Evolutionary conservation across 176 grass and related monocot genomes (phyloP).

Genomic region (Bolboschoenus planiculmis): DNA sequence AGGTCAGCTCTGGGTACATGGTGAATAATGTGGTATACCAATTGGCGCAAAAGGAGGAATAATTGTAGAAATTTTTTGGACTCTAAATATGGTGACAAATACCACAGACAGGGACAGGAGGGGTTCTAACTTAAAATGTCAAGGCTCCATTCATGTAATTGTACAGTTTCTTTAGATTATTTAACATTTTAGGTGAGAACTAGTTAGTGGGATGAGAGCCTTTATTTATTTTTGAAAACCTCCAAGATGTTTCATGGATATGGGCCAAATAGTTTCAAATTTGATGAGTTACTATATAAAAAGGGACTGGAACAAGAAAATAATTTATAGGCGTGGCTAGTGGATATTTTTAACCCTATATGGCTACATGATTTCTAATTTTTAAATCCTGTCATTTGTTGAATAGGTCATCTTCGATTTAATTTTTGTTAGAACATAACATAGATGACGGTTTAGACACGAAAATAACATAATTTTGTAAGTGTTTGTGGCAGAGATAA

Average conservation of each 20-base stretch:
- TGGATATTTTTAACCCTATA: neutral
- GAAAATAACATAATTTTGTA: neutral
- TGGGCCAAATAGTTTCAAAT: neutral
- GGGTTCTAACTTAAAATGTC: slow-evolving; percentile 1
- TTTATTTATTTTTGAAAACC: slow-evolving; percentile 1
- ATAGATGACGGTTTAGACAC: neutral
- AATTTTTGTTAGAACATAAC: neutral
- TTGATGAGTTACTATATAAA: slow-evolving; percentile 2
- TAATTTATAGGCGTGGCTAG: neutral
- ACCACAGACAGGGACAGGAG: neutral
- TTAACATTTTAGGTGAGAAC: neutral
- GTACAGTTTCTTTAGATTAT: slow-evolving; percentile 23
- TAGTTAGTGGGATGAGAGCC: slow-evolving; percentile 11
- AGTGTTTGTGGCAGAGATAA: neutral
- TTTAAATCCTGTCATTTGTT: neutral
- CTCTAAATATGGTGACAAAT: neutral
- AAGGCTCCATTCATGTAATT: slow-evolving; percentile 15
- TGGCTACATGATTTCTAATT: neutral
- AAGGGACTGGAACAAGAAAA: neutral
- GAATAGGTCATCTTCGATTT: neutral
- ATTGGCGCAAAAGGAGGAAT: neutral
- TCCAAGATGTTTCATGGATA: slow-evolving; percentile 5
- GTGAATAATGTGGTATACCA: neutral
- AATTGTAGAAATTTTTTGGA: neutral
- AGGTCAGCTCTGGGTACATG: neutral